Evolutionary conservation across 2,329 filamentous ascomycete species (phyloP).

Genomic region (Beauveria sp.): DNA sequence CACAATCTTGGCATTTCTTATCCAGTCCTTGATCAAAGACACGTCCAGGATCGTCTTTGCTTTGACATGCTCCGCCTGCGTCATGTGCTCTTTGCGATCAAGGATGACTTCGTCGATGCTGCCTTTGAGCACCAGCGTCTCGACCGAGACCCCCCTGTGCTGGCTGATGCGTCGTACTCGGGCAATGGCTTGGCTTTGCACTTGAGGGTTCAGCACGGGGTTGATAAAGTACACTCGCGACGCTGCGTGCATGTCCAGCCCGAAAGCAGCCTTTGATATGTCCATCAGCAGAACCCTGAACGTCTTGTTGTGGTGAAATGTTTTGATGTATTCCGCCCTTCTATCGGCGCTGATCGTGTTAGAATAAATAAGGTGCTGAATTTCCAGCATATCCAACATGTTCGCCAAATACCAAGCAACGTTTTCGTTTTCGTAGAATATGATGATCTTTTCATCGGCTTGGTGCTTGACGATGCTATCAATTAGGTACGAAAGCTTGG

Average conservation of each 20-base stretch:
- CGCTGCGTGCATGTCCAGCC: constrained; percentile 75
- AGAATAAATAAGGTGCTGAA: constrained; percentile 60
- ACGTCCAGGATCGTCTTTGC: constrained; percentile 53
- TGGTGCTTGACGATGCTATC: constrained; percentile 64
- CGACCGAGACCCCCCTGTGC: constrained; percentile 67
- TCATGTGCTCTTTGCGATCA: constrained; percentile 66
- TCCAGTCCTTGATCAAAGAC: constrained; percentile 50
- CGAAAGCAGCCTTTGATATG: constrained; percentile 79
- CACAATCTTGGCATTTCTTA: constrained; percentile 42
- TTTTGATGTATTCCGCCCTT: constrained; percentile 67
- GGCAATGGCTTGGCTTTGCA: constrained; percentile 88
- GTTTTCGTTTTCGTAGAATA: constrained; percentile 89
- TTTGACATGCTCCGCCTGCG: constrained; percentile 51
- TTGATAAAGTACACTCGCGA: constrained; percentile 85
- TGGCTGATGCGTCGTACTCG: constrained; percentile 85
- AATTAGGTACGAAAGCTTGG: constrained; percentile 80
- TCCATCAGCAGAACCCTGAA: constrained; percentile 85
- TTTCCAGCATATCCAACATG: constrained; percentile 63
- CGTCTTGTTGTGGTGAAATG: constrained; percentile 62
- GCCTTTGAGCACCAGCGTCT: constrained; percentile 72
- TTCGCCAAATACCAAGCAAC: constrained; percentile 79
- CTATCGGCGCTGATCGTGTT: constrained; percentile 51
- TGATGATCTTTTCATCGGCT: constrained; percentile 70
- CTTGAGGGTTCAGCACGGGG: constrained; percentile 74
- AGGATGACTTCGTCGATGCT: constrained; percentile 84